Evolutionary conservation across 177 flowering plant species (phyloP), one percentile per base, ranked within the genome.

Genomic region (Tripterygium wilfordii): DNA sequence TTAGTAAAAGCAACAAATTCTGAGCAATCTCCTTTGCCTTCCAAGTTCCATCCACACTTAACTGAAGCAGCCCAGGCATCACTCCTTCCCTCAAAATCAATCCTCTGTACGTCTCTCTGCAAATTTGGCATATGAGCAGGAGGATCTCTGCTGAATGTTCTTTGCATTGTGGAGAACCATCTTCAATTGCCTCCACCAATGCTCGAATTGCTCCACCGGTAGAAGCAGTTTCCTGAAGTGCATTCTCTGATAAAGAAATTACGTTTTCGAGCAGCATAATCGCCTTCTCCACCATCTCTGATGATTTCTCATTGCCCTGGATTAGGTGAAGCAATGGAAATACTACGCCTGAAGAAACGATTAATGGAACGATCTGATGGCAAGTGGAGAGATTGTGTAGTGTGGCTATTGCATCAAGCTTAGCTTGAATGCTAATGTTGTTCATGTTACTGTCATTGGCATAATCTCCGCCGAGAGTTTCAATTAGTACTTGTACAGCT

Each of bases 141-240:
- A 83, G 56, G 1, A 75, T 58, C 10, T 54, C 74, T 51, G 60
- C 82, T 0, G 91, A 83, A 19, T 76, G 73, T 56, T 79, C 85
- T 65, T 66, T 67, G 53, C 81, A 63, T 51, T 65, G 69, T 12
- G 39, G 30, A 0, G 81, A 59, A 0, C 83, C 88, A 16, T 76
- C 85, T 51, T 81, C 91, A n/a, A 83, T 38, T 1, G 69, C 57
- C 66, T 74, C 88, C n/a, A 83, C 85, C 56, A 83, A 31, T 10
- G 59, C 64, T 53, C 53, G 45, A 24, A 78, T 68, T 13, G 62
- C 75, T 10, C 76, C 73, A 0, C 36, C 57, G 0, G 40, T 47
- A 3, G 25, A 42, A 0, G 63, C 72, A 22, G 56, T 56, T 48
- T 68, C 58, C 14, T 30, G 23, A 8, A 72, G 37, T 7, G 77